Evolutionary conservation across 352 stramenopile genomes (phyloP), one percentile per base, ranked within the genome.

Genomic region (Plasmopara halstedii): DNA sequence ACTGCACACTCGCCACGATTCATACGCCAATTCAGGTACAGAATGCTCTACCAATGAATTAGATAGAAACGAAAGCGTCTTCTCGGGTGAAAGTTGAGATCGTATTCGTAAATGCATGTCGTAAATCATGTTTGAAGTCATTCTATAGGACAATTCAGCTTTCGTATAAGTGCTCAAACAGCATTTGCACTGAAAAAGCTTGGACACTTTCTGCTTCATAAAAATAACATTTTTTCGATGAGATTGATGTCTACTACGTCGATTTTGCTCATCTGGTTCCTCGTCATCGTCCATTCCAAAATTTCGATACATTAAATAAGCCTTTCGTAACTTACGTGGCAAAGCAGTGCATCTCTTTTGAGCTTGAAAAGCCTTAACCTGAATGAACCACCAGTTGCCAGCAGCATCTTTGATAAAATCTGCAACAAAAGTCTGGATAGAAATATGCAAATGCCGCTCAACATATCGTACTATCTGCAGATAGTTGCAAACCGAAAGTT

Each of bases 121-220:
- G 46, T 73, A 81, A 36, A 92, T 89, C 80, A 92, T 92, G 47
- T 88, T 88, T 40, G 87, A 55, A 22, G 80, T 92, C 80, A 92
- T 92, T 43, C 89, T 92, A 72, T 84, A 92, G 11, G 75, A 70
- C 6, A 92, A 56, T 44, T 92, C 80, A n/a, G 49, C 60, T 31
- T 77, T 85, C 0, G 73, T 72, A 51, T 92, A 86, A 22, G 69
- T 63, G 9, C 73, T 73, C 14, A 83, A 58, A 46, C 80, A 92
- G 49, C 79, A 87, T 34, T 92, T 92, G 61, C 80, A 92, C 47
- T 83, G 77, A 3, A 73, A 49, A 3, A 89, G 63, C 33, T 86
- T 88, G 42, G 67, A 68, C 6, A 88, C 73, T 36, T 88, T 72
- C 18, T 72, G 70, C 29, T 86, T 71, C 0, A 70, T 65, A 3